These are phyloP conservation scores for Yarrowia hollandica DNA, from an alignment of 805 yeast species.

Conservation along the genomic window DNA sequence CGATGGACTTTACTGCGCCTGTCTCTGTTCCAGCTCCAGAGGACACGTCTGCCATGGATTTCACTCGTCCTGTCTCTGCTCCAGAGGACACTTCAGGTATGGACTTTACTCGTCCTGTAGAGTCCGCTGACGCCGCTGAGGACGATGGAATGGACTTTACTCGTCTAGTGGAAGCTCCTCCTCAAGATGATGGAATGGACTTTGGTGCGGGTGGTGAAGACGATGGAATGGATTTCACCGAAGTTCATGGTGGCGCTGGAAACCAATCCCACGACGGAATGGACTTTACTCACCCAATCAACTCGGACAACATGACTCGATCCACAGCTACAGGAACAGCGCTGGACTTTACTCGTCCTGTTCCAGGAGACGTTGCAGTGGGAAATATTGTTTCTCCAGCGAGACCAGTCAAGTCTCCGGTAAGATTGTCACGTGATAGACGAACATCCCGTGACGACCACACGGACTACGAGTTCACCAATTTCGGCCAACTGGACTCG, in stretches of 20 bases:
- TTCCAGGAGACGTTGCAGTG: slow-evolving; percentile 1
- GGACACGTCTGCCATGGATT: background rate
- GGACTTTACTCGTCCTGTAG: background rate
- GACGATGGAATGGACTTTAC: slow-evolving; percentile 1
- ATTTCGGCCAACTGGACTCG: background rate
- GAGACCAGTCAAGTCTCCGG: no score
- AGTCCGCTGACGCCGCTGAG: background rate
- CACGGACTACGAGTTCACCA: slow-evolving; percentile 8
- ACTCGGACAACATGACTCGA: background rate
- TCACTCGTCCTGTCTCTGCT: background rate
- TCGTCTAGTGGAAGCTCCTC: background rate
- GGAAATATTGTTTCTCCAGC: no score
- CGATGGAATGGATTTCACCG: background rate
- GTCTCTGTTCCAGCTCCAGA: background rate
- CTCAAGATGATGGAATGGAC: background rate
- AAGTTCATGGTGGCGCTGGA: background rate
- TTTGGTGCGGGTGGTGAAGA: no score
- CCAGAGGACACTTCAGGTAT: background rate
- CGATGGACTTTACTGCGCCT: background rate
- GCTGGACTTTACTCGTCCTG: slow-evolving; percentile 22
- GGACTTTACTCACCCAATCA: background rate
- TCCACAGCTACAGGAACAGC: background rate
- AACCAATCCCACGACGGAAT: background rate
- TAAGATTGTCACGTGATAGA: background rate
- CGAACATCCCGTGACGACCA: background rate